Evolutionary conservation across 805 yeast genomes (phyloP).

Genomic region (Barnettozyma siamensis): DNA sequence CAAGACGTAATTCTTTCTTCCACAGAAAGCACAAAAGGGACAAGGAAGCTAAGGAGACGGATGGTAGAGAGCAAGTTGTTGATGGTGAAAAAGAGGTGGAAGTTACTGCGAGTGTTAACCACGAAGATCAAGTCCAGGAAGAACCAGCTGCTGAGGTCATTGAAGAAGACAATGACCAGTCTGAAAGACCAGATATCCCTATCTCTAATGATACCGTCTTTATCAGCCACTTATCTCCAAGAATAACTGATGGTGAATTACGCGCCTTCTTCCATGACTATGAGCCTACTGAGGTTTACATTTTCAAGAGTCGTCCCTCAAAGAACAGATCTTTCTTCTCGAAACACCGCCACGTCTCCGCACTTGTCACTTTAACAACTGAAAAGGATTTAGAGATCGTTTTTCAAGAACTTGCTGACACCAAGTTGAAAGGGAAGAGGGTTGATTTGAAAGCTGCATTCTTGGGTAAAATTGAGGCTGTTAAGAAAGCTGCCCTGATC

Average conservation of each 20-base stretch:
- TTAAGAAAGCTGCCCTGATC: conserved; percentile 31
- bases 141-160: neutral
- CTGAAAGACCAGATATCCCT: conserved; percentile 2
- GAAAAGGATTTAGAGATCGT: conserved; percentile 39
- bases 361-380: conserved; percentile 44
- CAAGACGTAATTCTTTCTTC: conserved; percentile 11
- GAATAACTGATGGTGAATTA: conserved; percentile 38
- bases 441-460: conserved; percentile 36
- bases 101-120: neutral
- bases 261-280: conserved; percentile 39
- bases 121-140: neutral
- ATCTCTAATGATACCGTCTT: conserved; percentile 42
- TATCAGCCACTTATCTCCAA: conserved; percentile 35
- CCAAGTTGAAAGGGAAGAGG: conserved; percentile 33
- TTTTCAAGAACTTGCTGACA: conserved; percentile 31
- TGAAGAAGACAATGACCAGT: no score
- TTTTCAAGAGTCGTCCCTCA: conserved; percentile 35
- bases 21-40: conserved; percentile 5
- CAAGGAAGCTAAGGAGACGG: neutral
- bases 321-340: conserved; percentile 23
- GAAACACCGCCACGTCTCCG: conserved; percentile 37
- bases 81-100: conserved; percentile 1
- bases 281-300: conserved; percentile 41
- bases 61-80: conserved; percentile 1
- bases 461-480: conserved; percentile 39